Evolutionary conservation across 2,329 filamentous ascomycete species (phyloP).

Genomic region (Pezicula carpinea): DNA sequence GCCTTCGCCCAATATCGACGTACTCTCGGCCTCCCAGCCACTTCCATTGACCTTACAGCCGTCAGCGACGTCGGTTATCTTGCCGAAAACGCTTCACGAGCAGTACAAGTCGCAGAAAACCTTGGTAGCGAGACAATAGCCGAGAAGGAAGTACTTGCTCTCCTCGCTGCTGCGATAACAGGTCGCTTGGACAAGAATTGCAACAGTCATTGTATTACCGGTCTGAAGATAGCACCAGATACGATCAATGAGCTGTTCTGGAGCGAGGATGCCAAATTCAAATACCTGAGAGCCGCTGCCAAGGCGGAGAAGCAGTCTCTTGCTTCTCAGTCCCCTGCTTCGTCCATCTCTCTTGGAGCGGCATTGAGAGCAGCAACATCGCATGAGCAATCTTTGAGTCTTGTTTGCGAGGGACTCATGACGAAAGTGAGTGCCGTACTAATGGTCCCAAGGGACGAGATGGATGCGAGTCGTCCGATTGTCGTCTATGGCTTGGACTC

Average conservation of each 20-base stretch:
- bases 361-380: conserved; percentile 38
- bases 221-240: conserved; percentile 41
- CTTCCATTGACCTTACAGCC: conserved; percentile 29
- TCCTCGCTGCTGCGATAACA: conserved; percentile 46
- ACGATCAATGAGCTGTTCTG: conserved; percentile 45
- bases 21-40: conserved; percentile 19
- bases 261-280: conserved; percentile 50
- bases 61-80: conserved; percentile 24
- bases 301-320: conserved; percentile 29
- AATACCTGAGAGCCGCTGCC: conserved; percentile 34
- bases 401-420: conserved; percentile 40
- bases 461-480: conserved; percentile 40
- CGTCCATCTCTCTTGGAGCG: conserved; percentile 38
- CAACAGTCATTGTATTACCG: conserved; percentile 48
- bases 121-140: conserved; percentile 38
- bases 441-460: conserved; percentile 44
- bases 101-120: conserved; percentile 22
- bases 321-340: conserved; percentile 11
- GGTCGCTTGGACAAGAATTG: conserved; percentile 38
- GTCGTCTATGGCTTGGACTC: conserved; percentile 37
- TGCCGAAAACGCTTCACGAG: conserved; percentile 17
- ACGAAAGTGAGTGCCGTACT: conserved; percentile 44
- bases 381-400: conserved; percentile 39
- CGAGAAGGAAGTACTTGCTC: conserved; percentile 49
- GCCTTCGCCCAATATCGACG: conserved; percentile 27